These are phyloP conservation scores for Corynascus novoguineensis DNA, from an alignment of 495 filamentous ascomycete species.

Conservation along the genomic window DNA sequence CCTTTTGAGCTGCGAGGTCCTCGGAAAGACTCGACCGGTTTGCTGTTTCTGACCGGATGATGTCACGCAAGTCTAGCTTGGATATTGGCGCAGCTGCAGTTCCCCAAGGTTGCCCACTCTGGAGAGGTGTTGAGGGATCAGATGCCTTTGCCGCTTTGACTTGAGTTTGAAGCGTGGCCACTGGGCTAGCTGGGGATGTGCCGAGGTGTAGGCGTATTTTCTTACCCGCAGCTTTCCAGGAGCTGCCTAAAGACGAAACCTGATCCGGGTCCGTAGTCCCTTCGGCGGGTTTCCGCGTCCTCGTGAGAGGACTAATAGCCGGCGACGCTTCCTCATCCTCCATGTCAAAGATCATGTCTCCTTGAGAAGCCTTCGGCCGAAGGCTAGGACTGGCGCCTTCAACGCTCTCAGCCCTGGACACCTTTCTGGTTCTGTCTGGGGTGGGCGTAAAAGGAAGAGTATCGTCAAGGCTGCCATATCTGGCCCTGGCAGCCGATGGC, in stretches of 20 bases:
- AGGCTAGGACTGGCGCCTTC: constrained; percentile 54
- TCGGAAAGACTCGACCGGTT: constrained; percentile 65
- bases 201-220: constrained; percentile 11
- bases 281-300: constrained; percentile 12
- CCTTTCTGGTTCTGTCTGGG: constrained; percentile 48
- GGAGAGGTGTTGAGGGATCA: constrained; percentile 8
- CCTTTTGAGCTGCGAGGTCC: constrained; percentile 55
- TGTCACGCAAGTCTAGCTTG: constrained; percentile 75
- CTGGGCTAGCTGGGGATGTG: background rate
- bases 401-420: constrained; percentile 42
- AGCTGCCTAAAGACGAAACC: constrained; percentile 19
- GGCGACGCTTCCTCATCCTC: constrained; percentile 60
- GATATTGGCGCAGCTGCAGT: constrained; percentile 47
- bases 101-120: constrained; percentile 55
- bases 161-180: background rate
- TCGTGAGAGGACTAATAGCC: constrained; percentile 18
- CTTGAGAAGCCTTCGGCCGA: constrained; percentile 56
- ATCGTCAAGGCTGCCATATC: constrained; percentile 53
- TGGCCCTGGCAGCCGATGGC: constrained; percentile 43
- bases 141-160: background rate
- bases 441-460: constrained; percentile 45
- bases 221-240: constrained; percentile 21
- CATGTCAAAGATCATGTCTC: constrained; percentile 92
- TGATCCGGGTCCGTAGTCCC: constrained; percentile 17
- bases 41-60: constrained; percentile 70